A percentile compares a stretch with the other conserved stretches of the same genome.
Evolutionary conservation across 148 eudicot genomes (phyloP).

Genomic region (Polygonum maritimum): DNA sequence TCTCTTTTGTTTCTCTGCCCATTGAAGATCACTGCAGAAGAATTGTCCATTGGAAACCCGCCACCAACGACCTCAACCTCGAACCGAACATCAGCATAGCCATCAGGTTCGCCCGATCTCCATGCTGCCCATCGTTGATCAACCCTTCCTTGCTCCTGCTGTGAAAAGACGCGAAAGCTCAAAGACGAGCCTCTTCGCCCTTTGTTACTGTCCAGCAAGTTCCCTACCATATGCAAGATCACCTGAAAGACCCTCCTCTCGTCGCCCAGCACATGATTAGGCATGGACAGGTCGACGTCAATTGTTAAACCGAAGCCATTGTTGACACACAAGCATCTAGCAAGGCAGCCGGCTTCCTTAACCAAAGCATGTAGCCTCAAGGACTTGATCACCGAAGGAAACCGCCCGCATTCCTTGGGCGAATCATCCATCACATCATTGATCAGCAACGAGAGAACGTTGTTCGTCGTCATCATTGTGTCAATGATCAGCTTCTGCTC

Average conservation of each 20-base stretch:
- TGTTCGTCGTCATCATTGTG: conserved; percentile 64
- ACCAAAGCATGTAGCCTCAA: conserved; percentile 49
- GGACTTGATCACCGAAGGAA: conserved; percentile 44
- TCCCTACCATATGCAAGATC: conserved; percentile 78
- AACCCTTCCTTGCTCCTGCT: conserved; percentile 31
- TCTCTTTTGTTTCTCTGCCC: conserved; percentile 25
- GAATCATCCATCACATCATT: conserved; percentile 76
- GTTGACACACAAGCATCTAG: conserved; percentile 58
- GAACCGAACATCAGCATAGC: conserved; percentile 43
- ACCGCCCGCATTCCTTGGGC: conserved; percentile 47
- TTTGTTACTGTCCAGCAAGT: conserved; percentile 41
- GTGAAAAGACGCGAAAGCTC: conserved; percentile 34
- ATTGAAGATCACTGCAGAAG: conserved; percentile 12
- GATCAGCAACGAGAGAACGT: conserved; percentile 59
- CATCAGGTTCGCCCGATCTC: conserved; percentile 55
- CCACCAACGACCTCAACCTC: conserved; percentile 45
- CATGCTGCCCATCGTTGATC: conserved; percentile 55
- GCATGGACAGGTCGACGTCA: conserved; percentile 58
- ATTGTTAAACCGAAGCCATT: conserved; percentile 35
- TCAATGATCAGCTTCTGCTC: conserved; percentile 49
- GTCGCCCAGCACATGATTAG: conserved; percentile 65
- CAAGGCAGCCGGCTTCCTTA: conserved; percentile 63
- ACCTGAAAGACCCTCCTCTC: conserved; percentile 84
- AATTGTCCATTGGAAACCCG: conserved; percentile 16
- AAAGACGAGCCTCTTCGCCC: conserved; percentile 34